Evolutionary conservation across 2,329 filamentous ascomycete species (phyloP).

Genomic region (Pseudocercospora fijiensis): DNA sequence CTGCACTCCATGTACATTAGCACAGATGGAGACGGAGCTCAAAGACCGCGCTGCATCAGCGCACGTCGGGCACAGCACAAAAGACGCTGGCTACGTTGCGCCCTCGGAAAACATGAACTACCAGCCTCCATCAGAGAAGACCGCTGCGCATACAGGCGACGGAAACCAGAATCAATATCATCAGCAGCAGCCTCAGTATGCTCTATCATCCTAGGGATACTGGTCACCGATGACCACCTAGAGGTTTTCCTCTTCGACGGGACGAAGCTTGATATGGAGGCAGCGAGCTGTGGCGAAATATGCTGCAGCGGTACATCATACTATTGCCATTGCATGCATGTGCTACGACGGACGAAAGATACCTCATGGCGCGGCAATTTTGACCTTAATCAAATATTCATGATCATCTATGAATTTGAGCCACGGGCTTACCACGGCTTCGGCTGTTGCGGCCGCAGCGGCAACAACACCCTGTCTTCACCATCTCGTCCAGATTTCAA

Average conservation of each 20-base stretch:
- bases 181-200: background rate
- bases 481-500: background rate
- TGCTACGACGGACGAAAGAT: background rate
- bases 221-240: background rate
- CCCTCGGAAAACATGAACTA: background rate
- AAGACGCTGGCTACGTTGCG: background rate
- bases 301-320: background rate
- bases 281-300: background rate
- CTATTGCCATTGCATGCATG: background rate
- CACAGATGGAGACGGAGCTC: constrained; percentile 2
- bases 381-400: background rate
- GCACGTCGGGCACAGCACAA: background rate
- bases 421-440: background rate
- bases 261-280: background rate
- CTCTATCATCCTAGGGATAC: background rate
- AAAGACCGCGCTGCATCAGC: background rate
- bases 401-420: background rate
- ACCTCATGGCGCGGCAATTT: background rate
- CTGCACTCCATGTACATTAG: constrained; percentile 5
- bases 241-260: background rate
- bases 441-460: background rate
- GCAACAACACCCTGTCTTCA: background rate
- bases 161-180: background rate
- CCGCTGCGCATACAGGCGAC: background rate
- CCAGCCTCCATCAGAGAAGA: constrained; percentile 1